Conservation (phyloP, 148 eudicot genomes). For the Rhododendron ovatum region DNA sequence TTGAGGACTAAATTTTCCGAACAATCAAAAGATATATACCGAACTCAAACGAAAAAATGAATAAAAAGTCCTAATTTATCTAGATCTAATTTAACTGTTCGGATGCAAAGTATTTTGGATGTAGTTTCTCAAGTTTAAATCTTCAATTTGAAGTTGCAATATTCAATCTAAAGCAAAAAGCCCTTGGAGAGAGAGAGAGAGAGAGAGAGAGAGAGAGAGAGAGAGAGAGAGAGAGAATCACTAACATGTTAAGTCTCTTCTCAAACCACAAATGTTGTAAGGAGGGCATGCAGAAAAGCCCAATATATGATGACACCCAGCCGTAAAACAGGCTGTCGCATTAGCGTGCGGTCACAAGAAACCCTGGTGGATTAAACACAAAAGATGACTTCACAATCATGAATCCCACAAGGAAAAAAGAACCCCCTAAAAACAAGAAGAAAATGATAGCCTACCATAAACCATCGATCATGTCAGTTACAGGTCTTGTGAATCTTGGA, state of each 20-base stretch:
- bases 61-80: too few relatives aligned
- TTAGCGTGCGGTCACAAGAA: conserved; percentile 90
- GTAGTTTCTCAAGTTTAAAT: too few relatives aligned
- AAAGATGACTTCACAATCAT: conserved; percentile 6
- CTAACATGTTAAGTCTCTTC: conserved; percentile 23
- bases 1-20: too few relatives aligned
- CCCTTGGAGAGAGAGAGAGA: too few relatives aligned
- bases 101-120: too few relatives aligned
- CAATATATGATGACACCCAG: conserved; percentile 88
- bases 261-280: conserved; percentile 78
- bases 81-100: too few relatives aligned
- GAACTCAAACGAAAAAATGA: too few relatives aligned
- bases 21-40: too few relatives aligned
- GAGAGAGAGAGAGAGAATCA: conserved; percentile 10
- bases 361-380: conserved; percentile 54
- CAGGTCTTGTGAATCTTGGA: conserved; percentile 93
- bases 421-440: not conserved
- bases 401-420: conserved; percentile 3
- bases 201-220: not conserved
- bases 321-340: conserved; percentile 97
- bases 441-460: conserved; percentile 55
- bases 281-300: conserved; percentile 84
- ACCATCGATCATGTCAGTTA: conserved; percentile 87
- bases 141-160: too few relatives aligned
- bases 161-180: too few relatives aligned